Base-by-base conservation (phyloP, 148 eudicot species). In the Nyssa sinensis region DNA sequence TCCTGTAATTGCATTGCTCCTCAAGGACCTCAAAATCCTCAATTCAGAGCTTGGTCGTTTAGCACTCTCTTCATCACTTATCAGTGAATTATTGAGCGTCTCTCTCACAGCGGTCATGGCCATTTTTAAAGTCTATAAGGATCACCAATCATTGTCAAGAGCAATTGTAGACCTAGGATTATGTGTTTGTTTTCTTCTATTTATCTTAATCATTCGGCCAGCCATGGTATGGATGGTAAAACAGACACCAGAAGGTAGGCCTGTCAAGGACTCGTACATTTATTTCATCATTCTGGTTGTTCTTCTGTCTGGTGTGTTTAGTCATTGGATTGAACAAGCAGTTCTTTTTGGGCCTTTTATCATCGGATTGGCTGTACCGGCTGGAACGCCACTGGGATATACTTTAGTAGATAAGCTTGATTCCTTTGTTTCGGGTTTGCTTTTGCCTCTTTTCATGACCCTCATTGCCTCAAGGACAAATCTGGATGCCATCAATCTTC, bases 361-460 rank as follows among this genome's bases (percentile, higher is more conserved):
- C 31, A 28, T 79, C 21, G 88, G 88, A 13, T 66, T 69, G 21
- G 83, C 64, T 28, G 24, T 75, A 34, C 88, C 85, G 0, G 81
- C 75, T 51, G 88, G 88, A n/a, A 83, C 79, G 2, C 88, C 88
- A 7, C 51, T 85, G 29, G 85, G 83, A 14, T 82, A 85, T 0
- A 74, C 83, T 59, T 29, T 82, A 35, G 68, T 72, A 17, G 79
- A 82, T 53, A 77, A n/a, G n/a, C n/a, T n/a, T n/a, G n/a, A n/a
- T n/a, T n/a, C n/a, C n/a, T n/a, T n/a, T n/a, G n/a, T n/a, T n/a
- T n/a, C n/a, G n/a, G n/a, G n/a, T n/a, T n/a, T n/a, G n/a, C n/a
- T n/a, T n/a, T n/a, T n/a, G n/a, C n/a, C n/a, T n/a, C n/a, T n/a
- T n/a, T n/a, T n/a, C n/a, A n/a, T n/a, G n/a, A n/a, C n/a, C n/a